Evolutionary conservation across 352 stramenopile species (phyloP).

Genomic region (Globisporangium recalcitrans): DNA sequence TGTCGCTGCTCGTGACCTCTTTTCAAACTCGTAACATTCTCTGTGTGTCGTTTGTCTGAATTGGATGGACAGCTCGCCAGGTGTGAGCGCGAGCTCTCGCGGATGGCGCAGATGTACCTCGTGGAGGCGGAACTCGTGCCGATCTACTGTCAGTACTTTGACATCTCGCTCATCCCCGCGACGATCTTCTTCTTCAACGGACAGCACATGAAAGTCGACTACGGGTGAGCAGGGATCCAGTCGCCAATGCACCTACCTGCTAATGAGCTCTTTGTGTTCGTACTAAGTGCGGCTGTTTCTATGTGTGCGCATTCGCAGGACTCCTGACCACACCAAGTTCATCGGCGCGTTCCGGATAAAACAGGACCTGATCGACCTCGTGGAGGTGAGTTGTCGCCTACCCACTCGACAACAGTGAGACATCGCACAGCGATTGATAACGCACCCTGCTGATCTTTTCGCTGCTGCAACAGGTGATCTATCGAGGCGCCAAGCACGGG

Average conservation of each 20-base stretch:
- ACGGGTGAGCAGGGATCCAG: constrained; percentile 62
- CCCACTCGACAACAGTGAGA: too few species aligned
- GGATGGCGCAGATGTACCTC: constrained; percentile 70
- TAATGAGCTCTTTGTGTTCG: not conserved
- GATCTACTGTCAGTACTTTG: constrained; percentile 87
- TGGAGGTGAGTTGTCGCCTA: constrained; percentile 73
- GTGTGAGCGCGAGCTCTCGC: constrained; percentile 69
- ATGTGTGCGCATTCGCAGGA: constrained; percentile 27
- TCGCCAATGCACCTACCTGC: not conserved
- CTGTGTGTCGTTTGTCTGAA: not conserved
- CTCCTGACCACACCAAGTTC: constrained; percentile 85
- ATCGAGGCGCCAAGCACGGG: constrained; percentile 66
- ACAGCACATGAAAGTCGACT: constrained; percentile 89
- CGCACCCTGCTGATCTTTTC: constrained; percentile 19
- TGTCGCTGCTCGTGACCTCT: not conserved
- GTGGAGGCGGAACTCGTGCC: constrained; percentile 68
- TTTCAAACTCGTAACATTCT: not conserved
- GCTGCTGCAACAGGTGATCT: constrained; percentile 84
- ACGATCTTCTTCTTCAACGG: constrained; percentile 88
- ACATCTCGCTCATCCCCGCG: constrained; percentile 81
- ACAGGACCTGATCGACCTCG: constrained; percentile 84
- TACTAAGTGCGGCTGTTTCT: not conserved
- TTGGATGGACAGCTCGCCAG: constrained; percentile 49
- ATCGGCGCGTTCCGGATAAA: constrained; percentile 74
- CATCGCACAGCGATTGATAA: not conserved